phyloP scores from a whole-genome alignment of 2,329 filamentous ascomycete genomes.

The Sporothrix globosa region DNA sequence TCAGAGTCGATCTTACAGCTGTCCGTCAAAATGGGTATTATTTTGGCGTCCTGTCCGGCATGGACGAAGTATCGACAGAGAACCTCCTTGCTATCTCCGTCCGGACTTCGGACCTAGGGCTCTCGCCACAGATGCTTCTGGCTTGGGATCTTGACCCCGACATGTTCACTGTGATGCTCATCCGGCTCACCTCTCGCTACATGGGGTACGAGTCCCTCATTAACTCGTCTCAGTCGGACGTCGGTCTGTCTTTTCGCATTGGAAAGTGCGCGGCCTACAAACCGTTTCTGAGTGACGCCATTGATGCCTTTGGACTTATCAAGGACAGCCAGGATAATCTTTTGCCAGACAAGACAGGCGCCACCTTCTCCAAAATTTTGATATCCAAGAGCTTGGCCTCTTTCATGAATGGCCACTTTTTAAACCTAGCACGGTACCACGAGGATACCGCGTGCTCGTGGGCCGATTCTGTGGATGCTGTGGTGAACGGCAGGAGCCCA shows the following conservation, averaged over 20 bases:
- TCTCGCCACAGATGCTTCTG: slow-evolving; percentile 73
- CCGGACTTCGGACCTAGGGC: slow-evolving; percentile 68
- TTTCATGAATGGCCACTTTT: slow-evolving; percentile 68
- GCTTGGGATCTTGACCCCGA: slow-evolving; percentile 71
- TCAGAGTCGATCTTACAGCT: slow-evolving; percentile 63
- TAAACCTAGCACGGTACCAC: slow-evolving; percentile 64
- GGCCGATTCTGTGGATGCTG: slow-evolving; percentile 57
- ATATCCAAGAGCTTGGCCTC: slow-evolving; percentile 72
- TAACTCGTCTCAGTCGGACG: slow-evolving; percentile 33
- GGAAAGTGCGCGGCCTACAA: slow-evolving; percentile 75
- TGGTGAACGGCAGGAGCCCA: slow-evolving; percentile 8
- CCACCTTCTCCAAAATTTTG: slow-evolving; percentile 60
- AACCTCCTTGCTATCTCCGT: slow-evolving; percentile 68
- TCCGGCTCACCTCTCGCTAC: slow-evolving; percentile 66
- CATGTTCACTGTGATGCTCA: slow-evolving; percentile 74
- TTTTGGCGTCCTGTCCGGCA: slow-evolving; percentile 63
- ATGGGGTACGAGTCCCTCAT: slow-evolving; percentile 59
- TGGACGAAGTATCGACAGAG: slow-evolving; percentile 47
- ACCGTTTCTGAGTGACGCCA: slow-evolving; percentile 56
- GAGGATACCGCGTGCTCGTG: slow-evolving; percentile 59
- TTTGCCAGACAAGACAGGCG: slow-evolving; percentile 17
- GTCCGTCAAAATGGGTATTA: slow-evolving; percentile 70
- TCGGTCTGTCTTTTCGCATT: slow-evolving; percentile 61
- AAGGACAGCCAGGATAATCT: not conserved
- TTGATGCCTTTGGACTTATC: slow-evolving; percentile 41